These are phyloP conservation scores for Hebeloma cylindrosporum DNA, from an alignment of 768 basidiomycete genomes.

Conservation along the genomic window DNA sequence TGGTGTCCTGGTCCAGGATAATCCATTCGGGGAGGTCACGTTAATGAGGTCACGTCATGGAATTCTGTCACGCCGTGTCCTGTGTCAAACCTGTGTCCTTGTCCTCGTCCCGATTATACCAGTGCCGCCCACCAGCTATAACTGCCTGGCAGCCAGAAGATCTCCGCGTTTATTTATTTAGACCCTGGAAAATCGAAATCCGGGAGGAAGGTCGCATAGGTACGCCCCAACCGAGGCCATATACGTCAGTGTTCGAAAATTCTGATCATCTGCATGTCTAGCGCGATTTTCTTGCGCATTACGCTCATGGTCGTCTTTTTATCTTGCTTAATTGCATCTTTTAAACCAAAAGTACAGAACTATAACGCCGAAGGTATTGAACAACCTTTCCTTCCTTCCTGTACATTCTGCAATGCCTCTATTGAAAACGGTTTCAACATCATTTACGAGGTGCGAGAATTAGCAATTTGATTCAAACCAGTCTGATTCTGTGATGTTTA, in stretches of 20 bases:
- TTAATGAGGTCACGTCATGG: not conserved
- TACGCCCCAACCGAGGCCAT: too few species aligned
- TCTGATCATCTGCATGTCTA: too few species aligned
- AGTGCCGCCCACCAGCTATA: too few species aligned
- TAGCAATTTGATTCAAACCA: not conserved
- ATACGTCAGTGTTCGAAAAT: too few species aligned
- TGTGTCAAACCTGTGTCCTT: too few species aligned
- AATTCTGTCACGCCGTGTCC: too few species aligned
- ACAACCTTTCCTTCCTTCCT: constrained; percentile 17
- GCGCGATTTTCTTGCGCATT: not conserved
- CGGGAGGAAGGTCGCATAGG: too few species aligned
- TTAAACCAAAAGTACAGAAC: constrained; percentile 9
- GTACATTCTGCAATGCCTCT: constrained; percentile 48
- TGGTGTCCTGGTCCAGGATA: not conserved
- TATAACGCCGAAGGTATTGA: not conserved
- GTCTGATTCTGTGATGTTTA: constrained; percentile 16
- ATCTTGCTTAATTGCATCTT: constrained; percentile 7
- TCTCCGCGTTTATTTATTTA: too few species aligned
- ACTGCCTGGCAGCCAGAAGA: too few species aligned
- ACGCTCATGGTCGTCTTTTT: constrained; percentile 6
- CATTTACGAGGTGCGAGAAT: constrained; percentile 44
- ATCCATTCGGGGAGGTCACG: not conserved
- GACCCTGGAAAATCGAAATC: too few species aligned
- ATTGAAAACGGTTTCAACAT: constrained; percentile 45
- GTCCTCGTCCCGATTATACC: too few species aligned